Evolutionary conservation across 1,284 basidiomycete species (phyloP), one percentile per base, ranked within the genome.

Genomic region (Puccinia coronata): DNA sequence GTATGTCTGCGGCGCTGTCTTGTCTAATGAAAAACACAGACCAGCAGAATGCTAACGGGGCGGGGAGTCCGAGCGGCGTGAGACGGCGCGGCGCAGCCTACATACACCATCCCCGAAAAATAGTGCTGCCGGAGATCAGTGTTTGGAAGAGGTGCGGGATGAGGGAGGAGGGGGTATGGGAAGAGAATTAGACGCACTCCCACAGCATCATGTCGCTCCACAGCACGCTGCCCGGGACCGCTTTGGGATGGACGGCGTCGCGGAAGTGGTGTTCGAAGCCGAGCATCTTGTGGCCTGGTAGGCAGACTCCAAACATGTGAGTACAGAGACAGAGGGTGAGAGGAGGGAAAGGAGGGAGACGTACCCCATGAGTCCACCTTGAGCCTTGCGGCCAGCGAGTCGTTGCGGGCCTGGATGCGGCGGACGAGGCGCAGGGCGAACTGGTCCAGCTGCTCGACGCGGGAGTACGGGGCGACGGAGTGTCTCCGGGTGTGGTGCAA

Each of bases 161-260:
- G 28, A 39, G 23, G 41, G 39, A 43, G 23, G 23, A 25, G 65
- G 43, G n/a, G n/a, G n/a, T n/a, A n/a, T n/a, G n/a, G n/a, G n/a
- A 25, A 67, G 25, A 36, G 65, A 39, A n/a, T n/a, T n/a, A n/a
- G n/a, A 77, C 76, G 36, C 23, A 80, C 77, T 80, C n/a, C 65
- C 69, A 80, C 16, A 80, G 36, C 39, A 80, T 80, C 77, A 80
- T 80, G 25, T 80, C 67, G 43, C 34, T 55, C 77, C 77, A 80
- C 59, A 80, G 43, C 14, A 80, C 69, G 43, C 43, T 72, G 31
- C 67, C 77, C 20, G 77, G 77, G 28, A 71, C 23, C 2, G 77
- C 53, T 41, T 43, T 28, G 11, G 77, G 67, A 80, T 80, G 77
- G 9, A 80, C 53, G 28, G 51, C 36, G 59, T 80, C 77, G 3